Evolutionary conservation across 2,329 filamentous ascomycete genomes (phyloP).

Genomic region (Diaporthe eres): DNA sequence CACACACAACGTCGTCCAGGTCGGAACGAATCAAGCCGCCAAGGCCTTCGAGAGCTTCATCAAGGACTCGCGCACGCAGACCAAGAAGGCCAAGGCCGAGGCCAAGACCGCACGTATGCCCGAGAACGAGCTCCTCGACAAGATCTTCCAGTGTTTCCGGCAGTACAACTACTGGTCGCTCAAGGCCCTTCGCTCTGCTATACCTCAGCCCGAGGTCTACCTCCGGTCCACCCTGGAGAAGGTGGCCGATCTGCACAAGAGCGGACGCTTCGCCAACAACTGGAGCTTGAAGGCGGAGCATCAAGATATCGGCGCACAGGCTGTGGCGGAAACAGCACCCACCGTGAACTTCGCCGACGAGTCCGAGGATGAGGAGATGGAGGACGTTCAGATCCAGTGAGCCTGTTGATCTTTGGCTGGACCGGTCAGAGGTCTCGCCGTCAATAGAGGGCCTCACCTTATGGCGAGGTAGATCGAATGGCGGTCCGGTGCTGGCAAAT

Average conservation of each 20-base stretch:
- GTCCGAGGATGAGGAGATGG: conserved; percentile 79
- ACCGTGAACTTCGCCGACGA: conserved; percentile 66
- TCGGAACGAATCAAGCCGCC: conserved; percentile 63
- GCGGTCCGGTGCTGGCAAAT: background rate
- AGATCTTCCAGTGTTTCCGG: conserved; percentile 86
- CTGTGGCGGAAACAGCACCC: conserved; percentile 59
- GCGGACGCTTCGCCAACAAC: conserved; percentile 86
- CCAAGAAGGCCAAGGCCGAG: conserved; percentile 75
- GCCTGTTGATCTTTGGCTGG: background rate
- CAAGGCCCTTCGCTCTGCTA: conserved; percentile 81
- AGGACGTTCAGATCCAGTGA: conserved; percentile 69
- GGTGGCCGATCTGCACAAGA: conserved; percentile 85
- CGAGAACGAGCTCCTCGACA: conserved; percentile 88
- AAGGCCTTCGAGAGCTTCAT: conserved; percentile 68
- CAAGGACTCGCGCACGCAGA: conserved; percentile 62
- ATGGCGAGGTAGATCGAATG: background rate
- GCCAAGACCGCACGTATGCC: conserved; percentile 93
- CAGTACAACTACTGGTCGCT: conserved; percentile 95
- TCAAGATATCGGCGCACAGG: conserved; percentile 58
- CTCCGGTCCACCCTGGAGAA: conserved; percentile 87
- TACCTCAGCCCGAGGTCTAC: conserved; percentile 93
- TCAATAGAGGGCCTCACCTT: background rate
- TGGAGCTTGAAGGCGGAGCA: conserved; percentile 86
- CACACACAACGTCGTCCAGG: conserved; percentile 70
- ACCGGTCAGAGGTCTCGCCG: background rate